A percentile compares a stretch with the other conserved stretches of the same genome.
phyloP scores from a whole-genome alignment of 2,329 filamentous ascomycete genomes.

The Paradendryphiella salina region DNA sequence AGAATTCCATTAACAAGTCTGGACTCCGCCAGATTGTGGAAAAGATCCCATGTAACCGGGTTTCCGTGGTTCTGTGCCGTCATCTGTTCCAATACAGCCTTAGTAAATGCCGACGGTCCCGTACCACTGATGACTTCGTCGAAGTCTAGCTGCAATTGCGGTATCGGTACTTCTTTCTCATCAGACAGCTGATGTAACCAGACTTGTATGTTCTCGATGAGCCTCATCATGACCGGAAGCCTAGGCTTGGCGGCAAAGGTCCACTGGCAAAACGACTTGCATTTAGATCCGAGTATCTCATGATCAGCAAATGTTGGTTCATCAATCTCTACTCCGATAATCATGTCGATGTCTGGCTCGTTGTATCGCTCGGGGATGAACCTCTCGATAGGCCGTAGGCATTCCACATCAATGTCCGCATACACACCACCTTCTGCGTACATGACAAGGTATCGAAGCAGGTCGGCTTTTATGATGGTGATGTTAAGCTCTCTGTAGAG shows the following conservation, averaged over 20 bases:
- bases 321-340: conserved; percentile 72
- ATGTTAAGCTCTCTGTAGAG: conserved; percentile 47
- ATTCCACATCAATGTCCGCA: conserved; percentile 63
- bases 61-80: conserved; percentile 52
- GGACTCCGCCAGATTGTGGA: conserved; percentile 68
- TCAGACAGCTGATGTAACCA: conserved; percentile 66
- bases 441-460: conserved; percentile 69
- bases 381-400: conserved; percentile 56
- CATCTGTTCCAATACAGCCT: conserved; percentile 67
- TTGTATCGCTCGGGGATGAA: conserved; percentile 68
- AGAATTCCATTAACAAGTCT: conserved; percentile 66
- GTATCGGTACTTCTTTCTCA: conserved; percentile 62
- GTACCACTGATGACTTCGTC: conserved; percentile 75
- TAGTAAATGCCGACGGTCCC: conserved; percentile 70
- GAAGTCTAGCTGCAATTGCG: conserved; percentile 68
- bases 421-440: conserved; percentile 67
- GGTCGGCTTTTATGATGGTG: conserved; percentile 68
- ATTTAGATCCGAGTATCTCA: conserved; percentile 68
- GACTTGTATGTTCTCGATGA: conserved; percentile 69
- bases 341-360: conserved; percentile 68
- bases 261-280: conserved; percentile 73
- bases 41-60: conserved; percentile 63
- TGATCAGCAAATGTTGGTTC: conserved; percentile 67
- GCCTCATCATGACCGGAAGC: conserved; percentile 67
- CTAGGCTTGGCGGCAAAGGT: conserved; percentile 71